A percentile compares a stretch with the other conserved stretches of the same genome.
Evolutionary conservation across 2,329 filamentous ascomycete species (phyloP).

Genomic region (Emydomyces testavorans): DNA sequence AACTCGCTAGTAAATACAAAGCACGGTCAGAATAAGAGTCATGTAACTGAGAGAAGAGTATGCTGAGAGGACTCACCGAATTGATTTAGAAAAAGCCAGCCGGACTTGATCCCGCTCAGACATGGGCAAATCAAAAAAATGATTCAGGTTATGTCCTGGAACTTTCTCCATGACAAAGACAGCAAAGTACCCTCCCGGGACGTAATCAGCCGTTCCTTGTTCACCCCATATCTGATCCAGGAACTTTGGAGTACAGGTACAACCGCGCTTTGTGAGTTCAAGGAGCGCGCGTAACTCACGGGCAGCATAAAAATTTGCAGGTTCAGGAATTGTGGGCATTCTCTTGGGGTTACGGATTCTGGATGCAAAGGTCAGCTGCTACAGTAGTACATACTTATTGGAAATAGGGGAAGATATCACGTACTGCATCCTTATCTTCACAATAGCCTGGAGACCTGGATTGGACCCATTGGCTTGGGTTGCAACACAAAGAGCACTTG

Average conservation of each 20-base stretch:
- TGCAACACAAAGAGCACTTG: slow-evolving; percentile 10
- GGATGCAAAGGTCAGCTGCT: too few relatives aligned
- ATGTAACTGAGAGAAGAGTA: too few relatives aligned
- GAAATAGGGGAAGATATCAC: not conserved
- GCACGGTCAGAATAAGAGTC: not conserved
- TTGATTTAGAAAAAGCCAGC: slow-evolving; percentile 14
- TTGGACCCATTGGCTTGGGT: slow-evolving; percentile 16
- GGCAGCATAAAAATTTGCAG: not conserved
- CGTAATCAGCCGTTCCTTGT: slow-evolving; percentile 8
- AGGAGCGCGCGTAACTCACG: not conserved
- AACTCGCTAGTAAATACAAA: too few relatives aligned
- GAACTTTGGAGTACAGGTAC: slow-evolving; percentile 12
- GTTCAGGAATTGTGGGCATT: not conserved
- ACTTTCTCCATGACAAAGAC: slow-evolving; percentile 15
- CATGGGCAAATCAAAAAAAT: slow-evolving; percentile 15
- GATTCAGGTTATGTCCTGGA: slow-evolving; percentile 12
- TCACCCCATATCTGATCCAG: slow-evolving; percentile 1
- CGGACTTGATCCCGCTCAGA: slow-evolving; percentile 15
- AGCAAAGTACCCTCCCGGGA: slow-evolving; percentile 12
- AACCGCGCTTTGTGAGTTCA: slow-evolving; percentile 9
- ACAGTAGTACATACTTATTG: too few relatives aligned
- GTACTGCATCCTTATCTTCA: slow-evolving; percentile 16
- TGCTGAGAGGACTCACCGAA: slow-evolving; percentile 8
- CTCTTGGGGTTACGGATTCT: too few relatives aligned
- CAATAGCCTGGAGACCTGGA: slow-evolving; percentile 13